A percentile compares a stretch with the other conserved stretches of the same genome.
These are phyloP conservation scores for Babesia microti DNA, from an alignment of 169 alveolate genomes.

Conservation along the genomic window DNA sequence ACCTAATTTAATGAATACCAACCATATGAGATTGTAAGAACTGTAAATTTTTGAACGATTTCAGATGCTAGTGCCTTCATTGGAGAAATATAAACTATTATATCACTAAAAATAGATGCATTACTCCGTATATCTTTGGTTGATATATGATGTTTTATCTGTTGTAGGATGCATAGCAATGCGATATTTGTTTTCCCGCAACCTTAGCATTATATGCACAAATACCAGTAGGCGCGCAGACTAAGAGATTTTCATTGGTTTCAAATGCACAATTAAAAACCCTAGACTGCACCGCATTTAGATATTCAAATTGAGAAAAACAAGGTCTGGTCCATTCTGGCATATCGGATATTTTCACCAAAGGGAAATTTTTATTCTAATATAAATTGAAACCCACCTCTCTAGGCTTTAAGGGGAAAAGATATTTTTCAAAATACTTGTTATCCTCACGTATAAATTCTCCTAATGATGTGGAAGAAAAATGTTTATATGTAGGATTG, in stretches of 20 bases:
- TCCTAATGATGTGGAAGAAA: too few species aligned
- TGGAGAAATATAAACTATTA: constrained; percentile 98
- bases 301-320: constrained; percentile 51
- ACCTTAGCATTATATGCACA: constrained; percentile 31
- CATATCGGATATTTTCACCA: constrained; percentile 21
- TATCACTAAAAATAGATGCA: too few species aligned
- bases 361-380: too few species aligned
- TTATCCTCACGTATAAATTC: too few species aligned
- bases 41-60: constrained; percentile 34
- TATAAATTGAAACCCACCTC: too few species aligned
- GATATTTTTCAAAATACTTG: too few species aligned
- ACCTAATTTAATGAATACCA: constrained; percentile 50
- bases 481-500: too few species aligned
- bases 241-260: constrained; percentile 80
- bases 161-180: constrained; percentile 77
- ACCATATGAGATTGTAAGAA: too few species aligned
- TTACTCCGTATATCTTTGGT: constrained; percentile 21
- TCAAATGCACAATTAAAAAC: constrained; percentile 82
- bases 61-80: constrained; percentile 98
- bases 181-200: constrained; percentile 97
- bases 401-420: too few species aligned
- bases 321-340: constrained; percentile 80
- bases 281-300: constrained; percentile 79
- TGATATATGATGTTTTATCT: constrained; percentile 12
- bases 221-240: constrained; percentile 93